Percentiles rank a stretch among this genome's conserved stretches.
Evolutionary conservation across 345 rosid species (phyloP).

Genomic region (Eucalyptus rudis): DNA sequence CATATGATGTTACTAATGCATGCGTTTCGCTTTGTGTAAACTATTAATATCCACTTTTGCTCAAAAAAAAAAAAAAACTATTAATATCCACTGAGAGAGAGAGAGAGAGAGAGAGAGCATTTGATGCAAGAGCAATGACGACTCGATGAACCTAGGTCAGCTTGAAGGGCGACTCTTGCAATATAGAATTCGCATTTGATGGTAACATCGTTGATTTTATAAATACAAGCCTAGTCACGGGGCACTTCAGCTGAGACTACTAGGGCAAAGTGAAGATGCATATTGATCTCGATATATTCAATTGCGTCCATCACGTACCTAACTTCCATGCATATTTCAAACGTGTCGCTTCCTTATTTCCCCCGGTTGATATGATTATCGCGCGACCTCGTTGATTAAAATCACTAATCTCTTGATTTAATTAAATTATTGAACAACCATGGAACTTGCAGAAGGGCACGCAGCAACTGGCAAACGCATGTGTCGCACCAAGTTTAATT

Average conservation of each 20-base stretch:
- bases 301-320: neutral
- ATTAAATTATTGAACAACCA: neutral
- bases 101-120: neutral
- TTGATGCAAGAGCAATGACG: neutral
- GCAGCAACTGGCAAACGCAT: conserved; percentile 30
- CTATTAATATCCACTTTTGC: neutral
- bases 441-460: neutral
- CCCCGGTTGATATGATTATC: neutral
- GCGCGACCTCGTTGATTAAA: neutral
- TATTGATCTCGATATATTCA: neutral
- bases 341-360: neutral
- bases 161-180: neutral
- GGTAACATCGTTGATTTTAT: neutral
- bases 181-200: neutral
- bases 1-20: neutral
- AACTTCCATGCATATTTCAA: neutral
- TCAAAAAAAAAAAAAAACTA: too few species aligned
- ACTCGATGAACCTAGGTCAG: neutral
- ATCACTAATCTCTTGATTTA: neutral
- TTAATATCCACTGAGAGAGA: neutral
- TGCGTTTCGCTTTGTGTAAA: neutral
- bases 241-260: neutral
- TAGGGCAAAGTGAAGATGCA: neutral
- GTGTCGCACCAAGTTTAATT: neutral
- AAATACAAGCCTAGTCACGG: neutral